These are phyloP conservation scores for Ophiocordyceps australis DNA, from an alignment of 2,329 filamentous ascomycete genomes.

Conservation along the genomic window DNA sequence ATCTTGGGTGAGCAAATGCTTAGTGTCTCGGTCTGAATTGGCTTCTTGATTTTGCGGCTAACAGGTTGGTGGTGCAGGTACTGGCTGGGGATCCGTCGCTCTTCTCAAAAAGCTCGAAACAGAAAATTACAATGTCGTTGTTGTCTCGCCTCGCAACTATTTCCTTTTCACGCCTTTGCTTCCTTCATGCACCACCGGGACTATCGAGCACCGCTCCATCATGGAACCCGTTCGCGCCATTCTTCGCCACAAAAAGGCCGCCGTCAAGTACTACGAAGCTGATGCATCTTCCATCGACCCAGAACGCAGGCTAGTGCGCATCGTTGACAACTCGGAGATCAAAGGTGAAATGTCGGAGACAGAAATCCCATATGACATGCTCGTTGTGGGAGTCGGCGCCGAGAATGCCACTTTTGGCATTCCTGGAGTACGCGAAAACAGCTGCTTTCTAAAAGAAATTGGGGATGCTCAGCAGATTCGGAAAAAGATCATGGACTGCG, in stretches of 20 bases:
- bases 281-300: constrained; percentile 92
- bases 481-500: constrained; percentile 99
- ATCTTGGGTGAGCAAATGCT: constrained; percentile 52
- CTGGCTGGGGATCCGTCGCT: constrained; percentile 89
- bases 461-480: constrained; percentile 89
- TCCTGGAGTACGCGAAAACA: constrained; percentile 84
- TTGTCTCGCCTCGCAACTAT: constrained; percentile 97
- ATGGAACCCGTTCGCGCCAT: constrained; percentile 98
- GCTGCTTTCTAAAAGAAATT: constrained; percentile 98
- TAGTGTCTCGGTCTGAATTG: constrained; percentile 3
- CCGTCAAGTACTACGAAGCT: constrained; percentile 94
- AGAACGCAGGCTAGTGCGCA: constrained; percentile 71
- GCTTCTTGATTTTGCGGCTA: constrained; percentile 1
- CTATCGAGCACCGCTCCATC: constrained; percentile 97
- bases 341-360: constrained; percentile 68
- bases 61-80: too few relatives aligned
- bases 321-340: constrained; percentile 85
- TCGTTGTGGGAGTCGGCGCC: constrained; percentile 90
- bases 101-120: constrained; percentile 97
- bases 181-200: constrained; percentile 91
- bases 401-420: constrained; percentile 99
- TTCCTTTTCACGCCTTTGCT: constrained; percentile 98
- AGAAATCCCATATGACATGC: constrained; percentile 93
- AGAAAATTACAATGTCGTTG: constrained; percentile 96
- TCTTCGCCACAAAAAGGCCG: constrained; percentile 81